Percentiles rank a stretch among this genome's conserved stretches.
Conservation (phyloP, 371 early-diverging fungal species). For the Chytridium lagenaria region DNA sequence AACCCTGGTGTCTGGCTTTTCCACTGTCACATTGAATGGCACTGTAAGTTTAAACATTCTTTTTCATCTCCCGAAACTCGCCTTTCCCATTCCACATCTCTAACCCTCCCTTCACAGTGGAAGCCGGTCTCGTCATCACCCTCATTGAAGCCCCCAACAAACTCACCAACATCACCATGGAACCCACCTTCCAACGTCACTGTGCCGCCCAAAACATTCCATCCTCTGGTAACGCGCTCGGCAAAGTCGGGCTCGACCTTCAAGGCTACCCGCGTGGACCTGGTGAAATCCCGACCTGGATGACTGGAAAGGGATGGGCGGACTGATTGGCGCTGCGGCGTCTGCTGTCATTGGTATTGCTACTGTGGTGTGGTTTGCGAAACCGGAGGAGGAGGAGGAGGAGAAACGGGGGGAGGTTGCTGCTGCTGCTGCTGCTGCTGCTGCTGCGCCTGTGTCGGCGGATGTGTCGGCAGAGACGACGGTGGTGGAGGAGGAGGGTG, state of each 20-base stretch:
- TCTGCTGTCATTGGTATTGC: slow-evolving; percentile 73
- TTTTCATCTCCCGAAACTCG: slow-evolving; percentile 3
- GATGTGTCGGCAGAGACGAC: slow-evolving; percentile 45
- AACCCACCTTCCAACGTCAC: slow-evolving; percentile 54
- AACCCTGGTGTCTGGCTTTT: slow-evolving; percentile 82
- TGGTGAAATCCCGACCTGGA: slow-evolving; percentile 56
- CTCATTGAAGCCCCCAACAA: slow-evolving; percentile 72
- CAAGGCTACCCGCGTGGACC: slow-evolving; percentile 57
- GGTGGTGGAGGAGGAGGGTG: slow-evolving; percentile 34
- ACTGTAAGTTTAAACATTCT: slow-evolving; percentile 50
- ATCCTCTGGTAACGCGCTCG: slow-evolving; percentile 72
- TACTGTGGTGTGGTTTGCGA: slow-evolving; percentile 74
- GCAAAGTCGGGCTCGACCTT: slow-evolving; percentile 60
- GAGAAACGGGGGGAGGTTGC: background rate
- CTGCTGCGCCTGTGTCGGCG: slow-evolving; percentile 38
- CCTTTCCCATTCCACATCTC: background rate
- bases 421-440: background rate
- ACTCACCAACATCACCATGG: slow-evolving; percentile 49
- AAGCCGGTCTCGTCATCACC: slow-evolving; percentile 53
- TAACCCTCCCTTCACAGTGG: slow-evolving; percentile 23
- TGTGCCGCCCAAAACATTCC: slow-evolving; percentile 64
- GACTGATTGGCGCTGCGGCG: slow-evolving; percentile 70
- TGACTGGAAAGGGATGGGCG: slow-evolving; percentile 72
- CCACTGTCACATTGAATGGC: slow-evolving; percentile 88
- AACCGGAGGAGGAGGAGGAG: slow-evolving; percentile 27